Percentiles rank a stretch among this genome's conserved stretches.
phyloP scores from a whole-genome alignment of 805 yeast genomes.

The Wickerhamiella kazuoi region DNA sequence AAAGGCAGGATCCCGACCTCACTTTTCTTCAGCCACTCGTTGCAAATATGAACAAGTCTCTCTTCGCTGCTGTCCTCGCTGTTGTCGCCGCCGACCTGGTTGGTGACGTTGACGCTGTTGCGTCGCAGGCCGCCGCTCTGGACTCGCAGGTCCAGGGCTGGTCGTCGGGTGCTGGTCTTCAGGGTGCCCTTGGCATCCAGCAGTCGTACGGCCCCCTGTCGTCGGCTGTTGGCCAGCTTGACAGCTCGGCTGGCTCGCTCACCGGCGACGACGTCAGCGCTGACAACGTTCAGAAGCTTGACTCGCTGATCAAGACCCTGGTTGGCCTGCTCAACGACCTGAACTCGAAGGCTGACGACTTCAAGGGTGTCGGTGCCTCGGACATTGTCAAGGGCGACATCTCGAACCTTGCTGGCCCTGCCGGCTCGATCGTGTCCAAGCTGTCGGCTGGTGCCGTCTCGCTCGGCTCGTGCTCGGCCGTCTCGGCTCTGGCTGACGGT shows the following conservation, averaged over 20 bases:
- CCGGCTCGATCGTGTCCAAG: constrained; percentile 8
- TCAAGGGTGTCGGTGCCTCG: constrained; percentile 13
- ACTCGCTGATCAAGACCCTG: constrained; percentile 7
- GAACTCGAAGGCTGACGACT: constrained; percentile 12
- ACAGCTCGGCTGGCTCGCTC: constrained; percentile 3
- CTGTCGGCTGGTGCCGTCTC: constrained; percentile 4
- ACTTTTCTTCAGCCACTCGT: too few species aligned
- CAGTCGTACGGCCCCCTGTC: constrained; percentile 10
- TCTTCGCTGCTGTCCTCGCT: constrained; percentile 1
- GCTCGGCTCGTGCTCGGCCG: constrained; percentile 3
- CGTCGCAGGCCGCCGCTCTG: constrained; percentile 34
- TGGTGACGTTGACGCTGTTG: constrained; percentile 9
- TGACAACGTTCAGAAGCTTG: constrained; percentile 5
- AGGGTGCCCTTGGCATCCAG: constrained; percentile 19
- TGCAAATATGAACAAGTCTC: neutral
- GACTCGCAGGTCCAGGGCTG: constrained; percentile 6
- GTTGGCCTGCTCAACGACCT: constrained; percentile 9
- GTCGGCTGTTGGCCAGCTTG: constrained; percentile 10
- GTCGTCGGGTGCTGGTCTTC: constrained; percentile 12
- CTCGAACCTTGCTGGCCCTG: constrained; percentile 8
- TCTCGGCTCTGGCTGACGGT: constrained; percentile 2
- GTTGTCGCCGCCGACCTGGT: constrained; percentile 3
- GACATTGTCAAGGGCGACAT: constrained; percentile 14
- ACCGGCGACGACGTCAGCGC: constrained; percentile 4
- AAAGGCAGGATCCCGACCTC: neutral